Conservation (phyloP, 208 protist genomes). For the Naegleria fowleri region DNA sequence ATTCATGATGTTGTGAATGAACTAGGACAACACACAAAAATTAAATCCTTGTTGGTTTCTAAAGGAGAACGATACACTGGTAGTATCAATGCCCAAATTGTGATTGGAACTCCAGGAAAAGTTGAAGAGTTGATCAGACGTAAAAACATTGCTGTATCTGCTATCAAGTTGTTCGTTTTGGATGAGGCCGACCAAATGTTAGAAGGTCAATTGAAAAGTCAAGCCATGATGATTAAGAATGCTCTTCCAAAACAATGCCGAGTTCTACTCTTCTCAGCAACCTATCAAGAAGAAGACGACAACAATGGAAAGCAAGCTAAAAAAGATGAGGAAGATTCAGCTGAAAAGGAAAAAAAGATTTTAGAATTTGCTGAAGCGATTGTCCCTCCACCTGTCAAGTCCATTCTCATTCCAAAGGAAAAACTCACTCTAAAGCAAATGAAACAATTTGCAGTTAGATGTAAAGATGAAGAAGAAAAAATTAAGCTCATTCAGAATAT, state of each 20-base stretch:
- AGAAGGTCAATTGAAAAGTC: slow-evolving; percentile 93
- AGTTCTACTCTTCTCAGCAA: slow-evolving; percentile 95
- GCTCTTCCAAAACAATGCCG: slow-evolving; percentile 69
- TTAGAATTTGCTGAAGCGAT: slow-evolving; percentile 96
- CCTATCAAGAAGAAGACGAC: slow-evolving; percentile 57
- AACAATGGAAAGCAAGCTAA: background rate
- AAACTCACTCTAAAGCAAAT: background rate
- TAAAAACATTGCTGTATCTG: background rate
- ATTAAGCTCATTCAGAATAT: background rate
- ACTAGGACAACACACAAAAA: background rate
- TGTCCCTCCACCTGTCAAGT: slow-evolving; percentile 95
- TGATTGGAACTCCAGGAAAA: slow-evolving; percentile 27
- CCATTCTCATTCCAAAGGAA: slow-evolving; percentile 62
- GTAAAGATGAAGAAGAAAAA: background rate
- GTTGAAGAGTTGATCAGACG: background rate
- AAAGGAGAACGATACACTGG: background rate
- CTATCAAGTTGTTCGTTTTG: slow-evolving; percentile 79
- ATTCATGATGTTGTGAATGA: background rate
- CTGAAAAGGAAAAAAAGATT: slow-evolving; percentile 80
- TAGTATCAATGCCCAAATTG: background rate
- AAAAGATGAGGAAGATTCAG: background rate
- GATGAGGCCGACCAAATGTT: slow-evolving; percentile 99
- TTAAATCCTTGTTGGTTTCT: background rate
- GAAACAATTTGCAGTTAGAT: background rate
- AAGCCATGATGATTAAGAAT: slow-evolving; percentile 91